A percentile compares a stretch with the other conserved stretches of the same genome.
phyloP scores from a whole-genome alignment of 1,284 basidiomycete genomes.

The Ceratobasidium theobromae region DNA sequence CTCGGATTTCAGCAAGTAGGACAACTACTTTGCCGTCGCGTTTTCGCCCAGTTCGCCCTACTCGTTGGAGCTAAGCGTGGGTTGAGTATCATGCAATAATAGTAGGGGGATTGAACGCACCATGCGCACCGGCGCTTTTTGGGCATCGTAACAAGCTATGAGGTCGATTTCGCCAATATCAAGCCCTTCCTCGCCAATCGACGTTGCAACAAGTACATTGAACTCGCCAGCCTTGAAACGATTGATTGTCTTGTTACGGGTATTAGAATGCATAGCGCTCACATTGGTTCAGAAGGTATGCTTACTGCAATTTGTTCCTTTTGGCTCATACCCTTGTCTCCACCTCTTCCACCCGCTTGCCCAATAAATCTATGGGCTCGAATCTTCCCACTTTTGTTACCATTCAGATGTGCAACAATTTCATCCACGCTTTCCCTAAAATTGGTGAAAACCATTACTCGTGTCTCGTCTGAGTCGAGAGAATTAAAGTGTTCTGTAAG shows the following conservation, averaged over 20 bases:
- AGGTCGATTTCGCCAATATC: constrained; percentile 99
- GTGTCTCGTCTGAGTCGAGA: constrained; percentile 48
- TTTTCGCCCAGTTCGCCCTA: constrained; percentile 95
- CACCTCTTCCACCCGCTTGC: constrained; percentile 83
- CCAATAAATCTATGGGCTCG: constrained; percentile 86
- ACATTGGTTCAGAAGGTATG: neutral
- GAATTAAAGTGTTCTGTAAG: constrained; percentile 78
- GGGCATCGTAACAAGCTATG: constrained; percentile 95
- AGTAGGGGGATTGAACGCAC: constrained; percentile 50
- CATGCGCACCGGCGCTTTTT: constrained; percentile 96
- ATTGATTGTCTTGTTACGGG: constrained; percentile 62
- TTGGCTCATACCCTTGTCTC: constrained; percentile 86
- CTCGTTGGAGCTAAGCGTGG: constrained; percentile 78
- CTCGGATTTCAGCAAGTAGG: constrained; percentile 87
- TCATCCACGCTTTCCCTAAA: constrained; percentile 90
- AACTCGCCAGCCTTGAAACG: constrained; percentile 86
- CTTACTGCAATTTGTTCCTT: constrained; percentile 85
- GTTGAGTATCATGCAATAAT: constrained; percentile 19
- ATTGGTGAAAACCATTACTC: constrained; percentile 95
- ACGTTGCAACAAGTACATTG: constrained; percentile 95
- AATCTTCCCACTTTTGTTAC: constrained; percentile 66
- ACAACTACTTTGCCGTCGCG: constrained; percentile 89
- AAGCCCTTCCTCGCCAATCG: constrained; percentile 98
- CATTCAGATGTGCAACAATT: constrained; percentile 76
- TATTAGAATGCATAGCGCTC: neutral